A percentile compares a stretch with the other conserved stretches of the same genome.
These are phyloP conservation scores for Candolleomyces efflorescens DNA, from an alignment of 768 basidiomycete species.

Conservation along the genomic window DNA sequence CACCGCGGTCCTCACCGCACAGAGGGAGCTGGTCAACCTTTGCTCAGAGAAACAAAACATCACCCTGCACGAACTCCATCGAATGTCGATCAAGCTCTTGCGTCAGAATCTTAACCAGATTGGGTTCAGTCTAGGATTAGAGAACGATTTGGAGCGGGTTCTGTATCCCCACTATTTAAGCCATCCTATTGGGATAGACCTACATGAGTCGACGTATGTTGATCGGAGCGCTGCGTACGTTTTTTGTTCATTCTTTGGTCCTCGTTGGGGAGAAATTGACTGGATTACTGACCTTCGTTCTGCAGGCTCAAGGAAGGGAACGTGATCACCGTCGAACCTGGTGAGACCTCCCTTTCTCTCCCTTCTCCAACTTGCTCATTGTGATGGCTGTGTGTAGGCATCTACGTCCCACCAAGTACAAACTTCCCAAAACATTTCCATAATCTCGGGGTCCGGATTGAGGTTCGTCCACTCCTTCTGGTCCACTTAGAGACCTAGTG, in stretches of 20 bases:
- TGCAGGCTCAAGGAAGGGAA: conserved; percentile 74
- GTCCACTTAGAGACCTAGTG: neutral
- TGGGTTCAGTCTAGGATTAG: conserved; percentile 56
- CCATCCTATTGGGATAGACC: conserved; percentile 91
- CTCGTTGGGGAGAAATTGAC: neutral
- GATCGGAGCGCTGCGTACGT: conserved; percentile 53
- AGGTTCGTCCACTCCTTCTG: conserved; percentile 38
- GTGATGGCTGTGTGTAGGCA: conserved; percentile 38
- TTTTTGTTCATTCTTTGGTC: conserved; percentile 1
- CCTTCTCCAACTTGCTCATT: no score
- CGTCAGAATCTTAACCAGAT: conserved; percentile 72
- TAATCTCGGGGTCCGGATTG: conserved; percentile 89
- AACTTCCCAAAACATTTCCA: conserved; percentile 87
- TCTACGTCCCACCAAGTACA: conserved; percentile 81
- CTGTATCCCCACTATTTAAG: conserved; percentile 93
- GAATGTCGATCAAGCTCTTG: conserved; percentile 62
- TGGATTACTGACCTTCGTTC: neutral
- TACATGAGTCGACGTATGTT: conserved; percentile 78
- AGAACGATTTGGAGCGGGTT: conserved; percentile 60
- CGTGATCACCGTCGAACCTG: conserved; percentile 92
- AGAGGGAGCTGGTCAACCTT: conserved; percentile 59
- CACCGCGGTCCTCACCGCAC: conserved; percentile 65
- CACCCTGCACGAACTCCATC: conserved; percentile 75
- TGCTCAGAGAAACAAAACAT: conserved; percentile 56
- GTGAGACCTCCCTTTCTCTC: conserved; percentile 25